Evolutionary conservation across 176 grass and related monocot species (phyloP).

Genomic region (Rhynchospora breviuscula): DNA sequence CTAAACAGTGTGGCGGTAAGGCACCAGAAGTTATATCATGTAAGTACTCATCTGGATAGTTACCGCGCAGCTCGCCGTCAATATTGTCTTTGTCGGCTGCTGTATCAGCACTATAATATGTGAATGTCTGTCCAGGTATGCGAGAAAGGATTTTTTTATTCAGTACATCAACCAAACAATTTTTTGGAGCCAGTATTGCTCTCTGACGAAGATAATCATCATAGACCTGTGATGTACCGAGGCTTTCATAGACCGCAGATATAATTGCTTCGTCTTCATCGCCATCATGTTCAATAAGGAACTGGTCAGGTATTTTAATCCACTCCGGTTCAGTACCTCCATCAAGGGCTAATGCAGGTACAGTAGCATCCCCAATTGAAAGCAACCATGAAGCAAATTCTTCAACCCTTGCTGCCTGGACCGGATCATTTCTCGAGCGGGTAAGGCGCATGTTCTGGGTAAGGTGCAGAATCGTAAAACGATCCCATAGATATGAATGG

Average conservation of each 20-base stretch:
- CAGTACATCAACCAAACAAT: conserved; percentile 2
- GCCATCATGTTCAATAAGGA: neutral
- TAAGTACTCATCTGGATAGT: conserved; percentile 22
- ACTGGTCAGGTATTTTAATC: neutral
- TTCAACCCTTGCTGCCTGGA: neutral
- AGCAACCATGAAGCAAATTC: neutral
- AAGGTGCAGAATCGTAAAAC: too few species aligned
- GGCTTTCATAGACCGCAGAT: neutral
- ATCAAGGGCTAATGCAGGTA: neutral
- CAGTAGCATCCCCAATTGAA: neutral
- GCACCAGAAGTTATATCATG: neutral
- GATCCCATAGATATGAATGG: too few species aligned
- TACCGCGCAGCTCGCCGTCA: neutral
- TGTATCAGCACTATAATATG: conserved; percentile 18
- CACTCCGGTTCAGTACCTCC: neutral
- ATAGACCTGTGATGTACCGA: neutral
- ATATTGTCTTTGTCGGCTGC: neutral
- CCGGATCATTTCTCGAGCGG: neutral
- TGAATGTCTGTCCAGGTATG: neutral
- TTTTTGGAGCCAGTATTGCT: conserved; percentile 7
- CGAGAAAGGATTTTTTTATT: neutral
- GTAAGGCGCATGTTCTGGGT: neutral
- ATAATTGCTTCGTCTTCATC: conserved; percentile 11
- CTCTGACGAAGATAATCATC: neutral
- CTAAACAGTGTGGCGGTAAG: too few species aligned